Percentiles rank a stretch among this genome's conserved stretches.
Evolutionary conservation across 2,329 filamentous ascomycete genomes (phyloP).

Genomic region (Aureobasidium sp.): DNA sequence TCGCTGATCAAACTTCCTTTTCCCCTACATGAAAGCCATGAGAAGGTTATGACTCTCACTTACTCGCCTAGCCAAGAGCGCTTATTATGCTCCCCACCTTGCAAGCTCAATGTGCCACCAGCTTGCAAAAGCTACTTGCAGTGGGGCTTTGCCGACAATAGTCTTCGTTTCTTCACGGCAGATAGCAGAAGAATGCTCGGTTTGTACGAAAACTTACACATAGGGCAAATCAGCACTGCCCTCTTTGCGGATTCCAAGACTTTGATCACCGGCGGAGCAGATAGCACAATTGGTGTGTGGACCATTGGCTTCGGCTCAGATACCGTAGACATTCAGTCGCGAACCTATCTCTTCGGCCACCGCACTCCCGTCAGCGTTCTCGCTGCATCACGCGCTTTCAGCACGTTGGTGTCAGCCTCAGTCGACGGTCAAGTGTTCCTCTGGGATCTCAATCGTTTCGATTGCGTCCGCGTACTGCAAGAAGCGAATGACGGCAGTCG

Average conservation of each 20-base stretch:
- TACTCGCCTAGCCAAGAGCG: constrained; percentile 76
- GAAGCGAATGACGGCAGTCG: constrained; percentile 52
- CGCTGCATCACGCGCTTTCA: constrained; percentile 80
- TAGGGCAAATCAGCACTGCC: constrained; percentile 77
- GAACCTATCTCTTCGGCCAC: constrained; percentile 82
- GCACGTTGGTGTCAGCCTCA: constrained; percentile 76
- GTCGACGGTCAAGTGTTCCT: constrained; percentile 75
- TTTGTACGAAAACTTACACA: constrained; percentile 87
- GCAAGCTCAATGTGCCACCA: constrained; percentile 79
- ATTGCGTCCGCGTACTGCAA: constrained; percentile 55
- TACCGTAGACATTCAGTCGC: constrained; percentile 68
- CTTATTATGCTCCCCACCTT: constrained; percentile 73
- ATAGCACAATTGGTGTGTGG: constrained; percentile 86
- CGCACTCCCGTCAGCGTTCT: constrained; percentile 74
- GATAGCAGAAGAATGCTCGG: constrained; percentile 74
- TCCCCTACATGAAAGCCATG: constrained; percentile 67
- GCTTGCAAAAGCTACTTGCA: constrained; percentile 79
- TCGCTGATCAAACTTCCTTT: constrained; percentile 71
- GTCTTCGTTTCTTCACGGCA: constrained; percentile 80
- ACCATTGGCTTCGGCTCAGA: constrained; percentile 58
- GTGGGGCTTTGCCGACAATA: constrained; percentile 93
- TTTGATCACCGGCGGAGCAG: constrained; percentile 82
- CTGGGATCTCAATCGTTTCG: constrained; percentile 89
- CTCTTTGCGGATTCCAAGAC: constrained; percentile 85
- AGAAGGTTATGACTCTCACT: constrained; percentile 70